Evolutionary conservation across 148 eudicot genomes (phyloP).

Genomic region (Vaccinium vitisidaea): DNA sequence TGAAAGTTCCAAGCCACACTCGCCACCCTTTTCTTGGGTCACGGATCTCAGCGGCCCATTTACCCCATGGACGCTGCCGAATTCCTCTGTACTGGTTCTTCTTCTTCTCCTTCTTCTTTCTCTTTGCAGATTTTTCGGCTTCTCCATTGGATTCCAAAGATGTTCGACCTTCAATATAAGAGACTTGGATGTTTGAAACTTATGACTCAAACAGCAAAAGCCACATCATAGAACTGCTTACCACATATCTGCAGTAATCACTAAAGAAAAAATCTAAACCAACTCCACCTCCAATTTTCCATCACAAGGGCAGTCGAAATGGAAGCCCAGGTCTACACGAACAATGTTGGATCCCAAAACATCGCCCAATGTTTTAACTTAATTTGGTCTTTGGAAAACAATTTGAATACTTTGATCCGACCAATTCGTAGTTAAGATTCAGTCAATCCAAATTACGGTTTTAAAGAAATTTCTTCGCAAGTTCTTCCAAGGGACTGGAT

Average conservation of each 20-base stretch:
- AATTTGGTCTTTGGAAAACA: too few relatives aligned
- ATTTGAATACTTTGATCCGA: too few relatives aligned
- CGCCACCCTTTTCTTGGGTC: conserved; percentile 92
- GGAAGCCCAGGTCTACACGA: too few relatives aligned
- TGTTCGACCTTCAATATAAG: conserved; percentile 37
- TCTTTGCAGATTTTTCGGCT: conserved; percentile 59
- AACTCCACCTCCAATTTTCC: too few relatives aligned
- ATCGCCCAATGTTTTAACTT: too few relatives aligned
- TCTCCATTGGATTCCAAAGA: conserved; percentile 42
- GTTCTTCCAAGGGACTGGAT: too few relatives aligned
- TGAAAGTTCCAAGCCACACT: conserved; percentile 96
- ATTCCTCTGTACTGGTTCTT: conserved; percentile 94
- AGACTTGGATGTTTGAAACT: conserved; percentile 3
- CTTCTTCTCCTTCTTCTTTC: conserved; percentile 68
- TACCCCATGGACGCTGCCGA: conserved; percentile 98
- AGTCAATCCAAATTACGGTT: too few relatives aligned
- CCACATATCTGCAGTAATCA: neutral
- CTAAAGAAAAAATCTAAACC: neutral
- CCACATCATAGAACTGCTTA: neutral
- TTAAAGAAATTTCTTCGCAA: too few relatives aligned
- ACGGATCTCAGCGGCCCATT: conserved; percentile 99
- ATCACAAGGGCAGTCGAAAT: too few relatives aligned
- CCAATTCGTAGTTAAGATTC: too few relatives aligned
- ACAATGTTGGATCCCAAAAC: too few relatives aligned
- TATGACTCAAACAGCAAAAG: neutral